A percentile compares a stretch with the other conserved stretches of the same genome.
These are phyloP conservation scores for Eucalyptus marginata DNA, from an alignment of 345 rosid genomes.

Conservation along the genomic window DNA sequence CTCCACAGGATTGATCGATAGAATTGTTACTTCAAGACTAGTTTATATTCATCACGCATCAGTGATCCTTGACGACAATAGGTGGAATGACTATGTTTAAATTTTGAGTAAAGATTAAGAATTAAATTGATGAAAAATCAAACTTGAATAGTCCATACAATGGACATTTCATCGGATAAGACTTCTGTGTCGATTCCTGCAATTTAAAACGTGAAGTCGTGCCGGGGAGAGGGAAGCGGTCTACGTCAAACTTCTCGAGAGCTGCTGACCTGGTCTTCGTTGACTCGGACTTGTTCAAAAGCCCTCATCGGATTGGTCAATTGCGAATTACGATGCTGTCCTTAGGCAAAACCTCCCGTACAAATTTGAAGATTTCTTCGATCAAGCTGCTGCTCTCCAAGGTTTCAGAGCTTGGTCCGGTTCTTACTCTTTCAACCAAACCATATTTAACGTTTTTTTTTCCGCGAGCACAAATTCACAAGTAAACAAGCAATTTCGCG, in stretches of 20 bases:
- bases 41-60: no score
- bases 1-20: rapidly evolving
- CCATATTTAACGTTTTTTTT: not conserved
- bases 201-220: not conserved
- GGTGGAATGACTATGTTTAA: rapidly evolving
- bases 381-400: not conserved
- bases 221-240: not conserved
- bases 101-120: rapidly evolving
- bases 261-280: not conserved
- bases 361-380: not conserved
- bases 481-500: not conserved
- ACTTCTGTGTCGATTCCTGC: not conserved
- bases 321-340: not conserved
- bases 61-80: not conserved
- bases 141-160: not conserved
- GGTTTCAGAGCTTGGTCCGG: not conserved
- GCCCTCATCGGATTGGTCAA: not conserved
- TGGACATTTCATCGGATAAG: not conserved
- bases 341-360: not conserved
- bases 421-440: not conserved
- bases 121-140: rapidly evolving
- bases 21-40: not conserved
- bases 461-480: no score
- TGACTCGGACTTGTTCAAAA: not conserved
- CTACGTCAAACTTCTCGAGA: not conserved